Evolutionary conservation across 495 filamentous ascomycete genomes (phyloP).

Genomic region (Penicillium flavigenum): DNA sequence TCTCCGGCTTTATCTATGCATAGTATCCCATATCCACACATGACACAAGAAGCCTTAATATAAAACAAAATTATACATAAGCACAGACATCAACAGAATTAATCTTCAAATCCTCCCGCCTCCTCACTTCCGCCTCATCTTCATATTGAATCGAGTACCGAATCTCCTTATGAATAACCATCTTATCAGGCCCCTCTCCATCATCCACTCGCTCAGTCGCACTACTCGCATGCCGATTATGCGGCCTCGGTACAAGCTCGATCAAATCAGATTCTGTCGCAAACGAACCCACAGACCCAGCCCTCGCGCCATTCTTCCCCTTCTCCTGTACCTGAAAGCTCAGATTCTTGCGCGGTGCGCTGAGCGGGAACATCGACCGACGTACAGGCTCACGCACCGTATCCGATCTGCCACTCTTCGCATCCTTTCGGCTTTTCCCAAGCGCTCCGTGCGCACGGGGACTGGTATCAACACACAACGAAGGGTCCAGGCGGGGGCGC

Average conservation of each 20-base stretch:
- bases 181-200: conserved; percentile 32
- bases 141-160: conserved; percentile 40
- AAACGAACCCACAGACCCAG: background rate
- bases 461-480: background rate
- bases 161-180: conserved; percentile 51
- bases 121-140: conserved; percentile 17
- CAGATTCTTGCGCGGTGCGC: conserved; percentile 1
- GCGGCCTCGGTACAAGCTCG: conserved; percentile 24
- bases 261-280: conserved; percentile 15
- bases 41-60: background rate
- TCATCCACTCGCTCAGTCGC: conserved; percentile 14
- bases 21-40: background rate
- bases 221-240: conserved; percentile 26
- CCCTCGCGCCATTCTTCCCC: background rate
- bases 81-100: conserved; percentile 18
- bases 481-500: conserved; percentile 1
- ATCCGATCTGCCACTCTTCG: background rate
- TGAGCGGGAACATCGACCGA: conserved; percentile 22
- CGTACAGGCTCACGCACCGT: conserved; percentile 5
- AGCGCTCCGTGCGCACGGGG: background rate
- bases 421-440: background rate
- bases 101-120: conserved; percentile 7
- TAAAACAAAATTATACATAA: conserved; percentile 18
- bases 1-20: background rate
- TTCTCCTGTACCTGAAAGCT: background rate